These are phyloP conservation scores for Aspergillus cristatus DNA, from an alignment of 495 filamentous ascomycete species.

Conservation along the genomic window DNA sequence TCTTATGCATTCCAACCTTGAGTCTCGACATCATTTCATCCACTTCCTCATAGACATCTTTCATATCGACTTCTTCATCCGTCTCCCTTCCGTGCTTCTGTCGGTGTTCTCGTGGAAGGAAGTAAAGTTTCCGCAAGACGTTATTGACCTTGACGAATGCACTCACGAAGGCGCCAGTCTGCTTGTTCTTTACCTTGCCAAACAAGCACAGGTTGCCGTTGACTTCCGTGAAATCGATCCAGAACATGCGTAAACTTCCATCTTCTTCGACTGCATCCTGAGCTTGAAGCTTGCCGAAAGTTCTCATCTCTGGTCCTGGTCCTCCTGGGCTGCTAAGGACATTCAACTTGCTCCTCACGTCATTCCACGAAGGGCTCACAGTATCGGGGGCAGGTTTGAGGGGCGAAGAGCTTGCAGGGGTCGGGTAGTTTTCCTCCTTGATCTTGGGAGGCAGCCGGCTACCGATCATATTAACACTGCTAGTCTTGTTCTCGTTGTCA, in stretches of 20 bases:
- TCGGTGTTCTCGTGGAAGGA: slow-evolving; percentile 71
- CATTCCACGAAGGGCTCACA: slow-evolving; percentile 75
- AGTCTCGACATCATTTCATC: slow-evolving; percentile 74
- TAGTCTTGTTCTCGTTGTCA: slow-evolving; percentile 49
- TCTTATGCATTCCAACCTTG: slow-evolving; percentile 80
- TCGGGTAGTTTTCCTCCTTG: slow-evolving; percentile 54
- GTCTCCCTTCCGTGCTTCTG: slow-evolving; percentile 58
- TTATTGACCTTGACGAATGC: slow-evolving; percentile 97
- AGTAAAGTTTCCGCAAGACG: slow-evolving; percentile 84
- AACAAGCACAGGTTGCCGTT: slow-evolving; percentile 90
- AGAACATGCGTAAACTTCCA: slow-evolving; percentile 88
- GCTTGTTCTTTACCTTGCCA: slow-evolving; percentile 92
- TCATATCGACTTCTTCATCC: slow-evolving; percentile 75
- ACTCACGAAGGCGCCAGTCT: slow-evolving; percentile 66
- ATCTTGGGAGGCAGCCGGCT: slow-evolving; percentile 71
- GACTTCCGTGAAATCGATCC: slow-evolving; percentile 92
- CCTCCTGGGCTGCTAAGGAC: slow-evolving; percentile 63
- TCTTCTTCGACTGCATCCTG: slow-evolving; percentile 81
- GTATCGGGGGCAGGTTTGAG: slow-evolving; percentile 44
- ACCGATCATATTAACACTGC: slow-evolving; percentile 79
- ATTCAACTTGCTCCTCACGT: slow-evolving; percentile 78
- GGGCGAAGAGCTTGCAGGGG: slow-evolving; percentile 70
- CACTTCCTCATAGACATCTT: slow-evolving; percentile 83
- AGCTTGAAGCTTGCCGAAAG: slow-evolving; percentile 69
- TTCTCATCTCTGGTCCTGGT: slow-evolving; percentile 38